phyloP scores from a whole-genome alignment of 805 yeast species.

The Candida xyloterini region DNA sequence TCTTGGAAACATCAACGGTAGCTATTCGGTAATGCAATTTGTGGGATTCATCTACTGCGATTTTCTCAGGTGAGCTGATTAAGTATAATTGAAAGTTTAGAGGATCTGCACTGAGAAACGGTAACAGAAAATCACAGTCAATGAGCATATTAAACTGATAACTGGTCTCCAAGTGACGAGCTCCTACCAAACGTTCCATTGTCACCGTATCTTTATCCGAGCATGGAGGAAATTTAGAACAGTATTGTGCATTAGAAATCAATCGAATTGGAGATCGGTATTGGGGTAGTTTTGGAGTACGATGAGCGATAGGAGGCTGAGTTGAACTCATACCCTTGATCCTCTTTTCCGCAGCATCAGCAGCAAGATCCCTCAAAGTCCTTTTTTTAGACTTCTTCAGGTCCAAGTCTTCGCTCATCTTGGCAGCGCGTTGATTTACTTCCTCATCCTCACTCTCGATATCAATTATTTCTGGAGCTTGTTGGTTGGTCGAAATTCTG shows the following conservation, averaged over 20 bases:
- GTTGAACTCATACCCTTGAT: slow-evolving; percentile 3
- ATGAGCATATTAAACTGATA: slow-evolving; percentile 35
- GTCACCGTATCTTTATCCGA: slow-evolving; percentile 29
- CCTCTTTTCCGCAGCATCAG: slow-evolving; percentile 25
- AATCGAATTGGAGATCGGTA: slow-evolving; percentile 27
- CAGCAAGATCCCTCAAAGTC: slow-evolving; percentile 19
- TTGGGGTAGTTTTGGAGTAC: neutral
- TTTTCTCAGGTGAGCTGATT: slow-evolving; percentile 31
- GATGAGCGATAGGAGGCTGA: neutral
- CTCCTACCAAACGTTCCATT: slow-evolving; percentile 27
- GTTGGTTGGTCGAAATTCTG: neutral
- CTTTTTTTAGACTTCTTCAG: neutral
- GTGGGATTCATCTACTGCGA: slow-evolving; percentile 34
- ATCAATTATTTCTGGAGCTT: slow-evolving; percentile 11
- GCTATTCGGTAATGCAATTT: slow-evolving; percentile 18
- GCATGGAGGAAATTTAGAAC: slow-evolving; percentile 16
- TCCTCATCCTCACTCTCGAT: slow-evolving; percentile 11
- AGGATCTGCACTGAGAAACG: slow-evolving; percentile 23
- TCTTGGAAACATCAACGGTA: slow-evolving; percentile 30
- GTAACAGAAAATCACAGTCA: slow-evolving; percentile 27
- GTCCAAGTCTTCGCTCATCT: neutral
- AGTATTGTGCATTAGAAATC: slow-evolving; percentile 24
- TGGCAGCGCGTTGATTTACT: no score
- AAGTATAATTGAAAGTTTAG: slow-evolving; percentile 24
- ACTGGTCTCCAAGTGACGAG: slow-evolving; percentile 21